phyloP scores from a whole-genome alignment of 176 grass and related monocot species.

The Thinopyrum elongatum region DNA sequence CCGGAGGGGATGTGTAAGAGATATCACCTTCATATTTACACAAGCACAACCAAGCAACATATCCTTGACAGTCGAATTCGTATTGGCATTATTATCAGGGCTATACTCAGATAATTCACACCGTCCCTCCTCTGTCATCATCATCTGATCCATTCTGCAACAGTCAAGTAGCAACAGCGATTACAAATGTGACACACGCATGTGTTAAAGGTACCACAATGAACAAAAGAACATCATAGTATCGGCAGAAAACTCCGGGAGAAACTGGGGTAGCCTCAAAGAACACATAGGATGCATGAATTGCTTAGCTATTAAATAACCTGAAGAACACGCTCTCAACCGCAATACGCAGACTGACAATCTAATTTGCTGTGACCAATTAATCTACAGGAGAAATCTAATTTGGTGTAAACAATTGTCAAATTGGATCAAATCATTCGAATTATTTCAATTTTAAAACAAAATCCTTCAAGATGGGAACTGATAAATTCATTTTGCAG shows the following conservation, averaged over 20 bases:
- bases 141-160: constrained; percentile 42
- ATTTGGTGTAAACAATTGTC: no score
- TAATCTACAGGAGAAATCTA: no score
- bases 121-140: background rate
- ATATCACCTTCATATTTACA: constrained; percentile 12
- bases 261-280: background rate
- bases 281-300: background rate
- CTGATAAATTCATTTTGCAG: no score
- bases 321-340: constrained; percentile 20
- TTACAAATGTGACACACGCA: constrained; percentile 5
- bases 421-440: no score
- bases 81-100: background rate
- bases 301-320: constrained; percentile 22
- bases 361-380: no score
- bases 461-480: no score
- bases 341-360: background rate
- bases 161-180: background rate
- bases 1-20: constrained; percentile 10
- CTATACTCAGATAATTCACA: constrained; percentile 22
- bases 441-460: no score
- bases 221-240: background rate
- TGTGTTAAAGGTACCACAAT: background rate
- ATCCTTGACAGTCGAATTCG: background rate
- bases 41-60: background rate
- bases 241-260: background rate